Base-by-base conservation (phyloP, 2,329 filamentous ascomycete species). In the Fusarium mundagurra region DNA sequence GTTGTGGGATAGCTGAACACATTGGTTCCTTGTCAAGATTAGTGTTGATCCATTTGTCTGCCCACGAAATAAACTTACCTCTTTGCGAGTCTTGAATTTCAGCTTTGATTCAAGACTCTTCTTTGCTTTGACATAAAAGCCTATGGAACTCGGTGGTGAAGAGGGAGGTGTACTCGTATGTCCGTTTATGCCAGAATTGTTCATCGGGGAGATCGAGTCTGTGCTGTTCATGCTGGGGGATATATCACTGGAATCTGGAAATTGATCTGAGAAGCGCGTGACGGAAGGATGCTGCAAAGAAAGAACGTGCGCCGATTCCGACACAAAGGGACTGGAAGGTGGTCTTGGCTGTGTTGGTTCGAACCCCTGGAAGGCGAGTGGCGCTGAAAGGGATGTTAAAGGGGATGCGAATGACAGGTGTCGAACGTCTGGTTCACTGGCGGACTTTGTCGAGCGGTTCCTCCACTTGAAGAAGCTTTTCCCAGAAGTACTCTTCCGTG, bases 251-350 rank as follows among this genome's bases (percentile, higher is more conserved):
- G 53, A 65, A 33, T 74, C 65, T 31, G n/a, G 67, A 3, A 61
- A 54, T 10, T 62, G 47, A n/a, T 69, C 54, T 12, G 76, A 43
- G 44, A 72, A 47, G 8, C 44, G 27, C 12, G 43, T 17, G n/a
- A 63, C 50, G 8, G 75, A 57, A 3, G 80, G 81, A 41, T 75
- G 80, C 63, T 88, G 87, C 8, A 88, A 74, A 0, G 86, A 87
- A 7, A 83, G 79, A 1, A 88, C 86, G 66, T 88, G 86, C 1
- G 84, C 85, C 22, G 84, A 83, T 69, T 88, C 87, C 2, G 85
- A 85, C 13, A 86, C 74, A 67, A 84, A 88, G 1, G 86, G 86
- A 59, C 85, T 87, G 18, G 77, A 69, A 4, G 82, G 73, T 17
- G 59, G 66, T 10, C 61, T 67, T 54, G 47, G 65, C 11, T 67